Evolutionary conservation across 805 yeast genomes (phyloP).

Genomic region (Clavispora fructus): DNA sequence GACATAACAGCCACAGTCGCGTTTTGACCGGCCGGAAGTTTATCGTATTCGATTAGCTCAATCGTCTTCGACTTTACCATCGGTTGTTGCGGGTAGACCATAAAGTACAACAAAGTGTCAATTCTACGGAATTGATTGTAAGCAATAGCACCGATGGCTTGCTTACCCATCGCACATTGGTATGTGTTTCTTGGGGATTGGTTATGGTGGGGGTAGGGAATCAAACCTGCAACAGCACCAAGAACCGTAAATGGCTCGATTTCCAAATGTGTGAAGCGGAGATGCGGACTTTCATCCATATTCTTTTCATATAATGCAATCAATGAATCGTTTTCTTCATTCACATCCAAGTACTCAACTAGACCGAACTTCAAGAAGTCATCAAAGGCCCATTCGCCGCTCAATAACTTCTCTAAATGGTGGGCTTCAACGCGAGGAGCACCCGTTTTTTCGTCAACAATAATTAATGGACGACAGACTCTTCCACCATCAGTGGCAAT

Average conservation of each 20-base stretch:
- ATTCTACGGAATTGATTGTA: constrained; percentile 95
- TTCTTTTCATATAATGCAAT: constrained; percentile 81
- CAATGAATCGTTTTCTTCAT: constrained; percentile 91
- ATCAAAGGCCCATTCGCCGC: constrained; percentile 81
- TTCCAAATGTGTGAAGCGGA: constrained; percentile 78
- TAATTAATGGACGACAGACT: constrained; percentile 93
- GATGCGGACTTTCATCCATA: constrained; percentile 39
- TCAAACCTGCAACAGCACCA: constrained; percentile 90
- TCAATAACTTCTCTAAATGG: constrained; percentile 58
- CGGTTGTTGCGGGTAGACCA: constrained; percentile 99
- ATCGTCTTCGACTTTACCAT: constrained; percentile 98
- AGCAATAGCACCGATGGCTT: constrained; percentile 99
- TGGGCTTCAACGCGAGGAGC: constrained; percentile 62
- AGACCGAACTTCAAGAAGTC: constrained; percentile 81
- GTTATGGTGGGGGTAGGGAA: constrained; percentile 90
- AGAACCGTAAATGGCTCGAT: constrained; percentile 91
- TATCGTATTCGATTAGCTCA: constrained; percentile 91
- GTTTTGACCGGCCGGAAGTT: constrained; percentile 97
- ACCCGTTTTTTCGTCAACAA: constrained; percentile 59
- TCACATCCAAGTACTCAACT: constrained; percentile 94
- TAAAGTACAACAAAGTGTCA: constrained; percentile 85
- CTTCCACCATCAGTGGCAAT: constrained; percentile 99
- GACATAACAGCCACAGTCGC: constrained; percentile 99
- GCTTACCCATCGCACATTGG: constrained; percentile 97
- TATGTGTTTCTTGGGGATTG: constrained; percentile 90